Percentiles rank a stretch among this genome's conserved stretches.
These are phyloP conservation scores for Pseudopediastrum boryanum DNA, from an alignment of 139 green algal genomes.

Conservation along the genomic window DNA sequence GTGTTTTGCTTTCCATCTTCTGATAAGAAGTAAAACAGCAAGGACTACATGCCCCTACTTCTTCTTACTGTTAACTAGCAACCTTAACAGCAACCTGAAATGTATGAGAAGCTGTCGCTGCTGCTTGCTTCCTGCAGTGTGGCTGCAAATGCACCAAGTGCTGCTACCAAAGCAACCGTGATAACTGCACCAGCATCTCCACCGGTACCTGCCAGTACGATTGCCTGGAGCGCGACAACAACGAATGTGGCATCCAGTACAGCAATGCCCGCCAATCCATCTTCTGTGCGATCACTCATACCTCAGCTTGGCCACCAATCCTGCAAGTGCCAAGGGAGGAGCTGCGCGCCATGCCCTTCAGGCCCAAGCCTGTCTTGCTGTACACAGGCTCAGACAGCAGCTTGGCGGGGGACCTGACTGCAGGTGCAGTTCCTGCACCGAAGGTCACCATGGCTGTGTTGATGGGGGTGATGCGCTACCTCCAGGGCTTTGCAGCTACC, in stretches of 20 bases:
- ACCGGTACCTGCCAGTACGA: constrained; percentile 18
- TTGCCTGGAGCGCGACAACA: constrained; percentile 43
- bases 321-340: constrained; percentile 27
- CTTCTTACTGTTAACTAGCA: not conserved
- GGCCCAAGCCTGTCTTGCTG: constrained; percentile 15
- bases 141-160: constrained; percentile 64
- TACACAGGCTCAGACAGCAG: constrained; percentile 37
- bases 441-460: not conserved
- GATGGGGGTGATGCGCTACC: not conserved
- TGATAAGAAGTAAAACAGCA: not conserved
- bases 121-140: constrained; percentile 37
- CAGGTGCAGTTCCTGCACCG: constrained; percentile 6
- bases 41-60: not conserved
- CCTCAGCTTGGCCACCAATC: constrained; percentile 54
- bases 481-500: not conserved
- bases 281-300: constrained; percentile 50
- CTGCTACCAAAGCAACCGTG: constrained; percentile 39
- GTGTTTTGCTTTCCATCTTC: not conserved
- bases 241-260: constrained; percentile 56
- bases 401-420: not conserved
- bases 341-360: constrained; percentile 21
- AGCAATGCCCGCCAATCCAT: constrained; percentile 32
- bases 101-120: not conserved
- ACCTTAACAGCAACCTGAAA: not conserved
- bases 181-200: not conserved